Evolutionary conservation across 2,329 filamentous ascomycete genomes (phyloP).

Genomic region (Aspergillus floridensis): DNA sequence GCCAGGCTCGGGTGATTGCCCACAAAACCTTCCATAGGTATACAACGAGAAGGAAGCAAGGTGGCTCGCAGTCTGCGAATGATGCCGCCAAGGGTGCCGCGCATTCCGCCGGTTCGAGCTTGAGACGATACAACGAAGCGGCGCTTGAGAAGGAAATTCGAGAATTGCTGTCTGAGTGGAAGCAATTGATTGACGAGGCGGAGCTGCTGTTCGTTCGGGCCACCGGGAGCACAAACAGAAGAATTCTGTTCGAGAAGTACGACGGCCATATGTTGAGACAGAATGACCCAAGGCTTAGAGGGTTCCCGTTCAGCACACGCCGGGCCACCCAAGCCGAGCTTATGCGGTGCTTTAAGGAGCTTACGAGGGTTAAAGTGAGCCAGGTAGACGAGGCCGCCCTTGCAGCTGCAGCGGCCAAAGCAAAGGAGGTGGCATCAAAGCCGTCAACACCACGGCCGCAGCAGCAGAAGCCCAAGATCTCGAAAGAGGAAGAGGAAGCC

Average conservation of each 20-base stretch:
- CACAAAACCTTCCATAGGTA: constrained; percentile 99
- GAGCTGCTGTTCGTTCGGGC: constrained; percentile 87
- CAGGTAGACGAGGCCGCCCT: constrained; percentile 69
- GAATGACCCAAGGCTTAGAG: constrained; percentile 76
- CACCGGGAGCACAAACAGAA: constrained; percentile 79
- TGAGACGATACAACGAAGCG: constrained; percentile 91
- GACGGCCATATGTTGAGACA: constrained; percentile 78
- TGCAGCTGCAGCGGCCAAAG: constrained; percentile 49
- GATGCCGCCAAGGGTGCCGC: constrained; percentile 92
- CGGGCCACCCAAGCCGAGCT: constrained; percentile 91
- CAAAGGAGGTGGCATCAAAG: constrained; percentile 40
- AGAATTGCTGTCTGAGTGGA: constrained; percentile 78
- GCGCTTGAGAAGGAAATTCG: constrained; percentile 87
- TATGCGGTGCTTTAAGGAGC: constrained; percentile 89
- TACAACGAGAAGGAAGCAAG: constrained; percentile 92
- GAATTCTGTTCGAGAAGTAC: constrained; percentile 86
- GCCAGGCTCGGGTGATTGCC: constrained; percentile 81
- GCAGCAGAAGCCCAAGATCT: constrained; percentile 57
- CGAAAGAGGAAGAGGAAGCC: constrained; percentile 80
- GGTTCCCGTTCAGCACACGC: constrained; percentile 90
- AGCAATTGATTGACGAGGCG: constrained; percentile 74
- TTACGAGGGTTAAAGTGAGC: constrained; percentile 83
- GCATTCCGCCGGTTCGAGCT: constrained; percentile 84
- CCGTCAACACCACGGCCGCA: constrained; percentile 31
- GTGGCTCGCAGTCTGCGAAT: constrained; percentile 89